Conservation (phyloP, 2,329 filamentous ascomycete genomes). For the Diaporthe australafricana region DNA sequence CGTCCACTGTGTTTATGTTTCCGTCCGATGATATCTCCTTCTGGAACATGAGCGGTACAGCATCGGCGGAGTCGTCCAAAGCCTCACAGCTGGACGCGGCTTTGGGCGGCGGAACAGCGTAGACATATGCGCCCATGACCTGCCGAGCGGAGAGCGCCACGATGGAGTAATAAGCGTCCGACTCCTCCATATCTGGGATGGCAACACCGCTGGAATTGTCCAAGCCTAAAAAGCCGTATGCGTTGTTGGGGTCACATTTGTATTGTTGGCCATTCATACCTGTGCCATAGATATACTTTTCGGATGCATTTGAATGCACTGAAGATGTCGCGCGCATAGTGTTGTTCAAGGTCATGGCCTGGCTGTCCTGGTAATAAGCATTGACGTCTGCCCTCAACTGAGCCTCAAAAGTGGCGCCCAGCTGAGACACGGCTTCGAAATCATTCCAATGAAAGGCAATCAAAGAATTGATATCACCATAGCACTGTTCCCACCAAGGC, state of each 20-base stretch:
- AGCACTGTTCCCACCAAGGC: slow-evolving; percentile 82
- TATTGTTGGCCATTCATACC: slow-evolving; percentile 35
- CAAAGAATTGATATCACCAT: slow-evolving; percentile 68
- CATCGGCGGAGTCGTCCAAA: not conserved
- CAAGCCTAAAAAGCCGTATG: slow-evolving; percentile 61
- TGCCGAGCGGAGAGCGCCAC: slow-evolving; percentile 83
- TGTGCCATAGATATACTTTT: not conserved
- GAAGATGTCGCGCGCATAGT: not conserved
- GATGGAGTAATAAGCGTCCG: slow-evolving; percentile 79
- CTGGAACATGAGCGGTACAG: slow-evolving; percentile 78
- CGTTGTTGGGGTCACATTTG: slow-evolving; percentile 38
- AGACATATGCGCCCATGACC: slow-evolving; percentile 80
- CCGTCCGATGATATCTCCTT: slow-evolving; percentile 89
- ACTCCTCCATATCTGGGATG: slow-evolving; percentile 73
- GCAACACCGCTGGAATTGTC: slow-evolving; percentile 78
- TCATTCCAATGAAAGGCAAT: slow-evolving; percentile 80
- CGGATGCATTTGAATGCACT: slow-evolving; percentile 7
- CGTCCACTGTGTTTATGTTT: slow-evolving; percentile 85
- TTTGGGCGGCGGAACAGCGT: slow-evolving; percentile 72
- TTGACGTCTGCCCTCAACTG: slow-evolving; percentile 33
- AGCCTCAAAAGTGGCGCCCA: slow-evolving; percentile 34
- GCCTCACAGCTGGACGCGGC: slow-evolving; percentile 7
- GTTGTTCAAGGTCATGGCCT: not conserved
- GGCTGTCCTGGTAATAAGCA: slow-evolving; percentile 31
- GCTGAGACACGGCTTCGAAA: slow-evolving; percentile 66